Evolutionary conservation across 108 stramenopile genomes (phyloP).

Genomic region (Epithemia pelagica): DNA sequence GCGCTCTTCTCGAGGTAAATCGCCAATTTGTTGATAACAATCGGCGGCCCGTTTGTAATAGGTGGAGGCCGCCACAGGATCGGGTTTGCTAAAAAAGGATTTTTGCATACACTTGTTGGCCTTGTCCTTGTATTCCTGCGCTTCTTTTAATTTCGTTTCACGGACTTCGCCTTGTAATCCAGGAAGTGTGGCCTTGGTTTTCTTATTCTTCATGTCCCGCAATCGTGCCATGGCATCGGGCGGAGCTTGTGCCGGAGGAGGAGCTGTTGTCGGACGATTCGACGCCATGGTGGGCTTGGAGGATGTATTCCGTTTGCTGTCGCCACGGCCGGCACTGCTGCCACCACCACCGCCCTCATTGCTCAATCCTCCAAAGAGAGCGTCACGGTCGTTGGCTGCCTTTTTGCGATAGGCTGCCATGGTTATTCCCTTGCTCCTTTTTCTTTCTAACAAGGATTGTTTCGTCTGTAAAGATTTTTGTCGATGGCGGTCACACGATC

Average conservation of each 20-base stretch:
- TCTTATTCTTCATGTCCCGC: constrained; percentile 7
- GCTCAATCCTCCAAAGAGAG: constrained; percentile 54
- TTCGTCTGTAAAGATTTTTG: too few species aligned
- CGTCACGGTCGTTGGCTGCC: constrained; percentile 60
- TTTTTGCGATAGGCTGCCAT: constrained; percentile 44
- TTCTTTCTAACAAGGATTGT: too few species aligned
- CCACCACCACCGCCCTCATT: constrained; percentile 8
- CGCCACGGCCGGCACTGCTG: not conserved
- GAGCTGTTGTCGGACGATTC: constrained; percentile 1
- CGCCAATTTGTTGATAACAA: constrained; percentile 55
- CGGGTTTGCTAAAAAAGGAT: constrained; percentile 56
- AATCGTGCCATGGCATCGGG: constrained; percentile 1
- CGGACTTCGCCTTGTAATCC: constrained; percentile 49
- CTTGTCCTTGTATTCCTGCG: constrained; percentile 62
- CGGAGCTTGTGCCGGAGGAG: constrained; percentile 5
- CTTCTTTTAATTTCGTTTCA: constrained; percentile 67
- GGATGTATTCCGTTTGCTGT: not conserved
- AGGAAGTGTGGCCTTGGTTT: not conserved
- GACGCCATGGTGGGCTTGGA: constrained; percentile 7
- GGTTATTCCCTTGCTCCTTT: too few species aligned
- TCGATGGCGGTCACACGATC: too few species aligned
- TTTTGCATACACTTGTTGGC: constrained; percentile 77
- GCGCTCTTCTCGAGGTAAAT: constrained; percentile 62
- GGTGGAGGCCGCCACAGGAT: constrained; percentile 67
- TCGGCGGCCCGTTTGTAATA: constrained; percentile 86